These are phyloP conservation scores for Stygiomarasmius scandens DNA, from an alignment of 1,284 basidiomycete genomes.

Conservation along the genomic window DNA sequence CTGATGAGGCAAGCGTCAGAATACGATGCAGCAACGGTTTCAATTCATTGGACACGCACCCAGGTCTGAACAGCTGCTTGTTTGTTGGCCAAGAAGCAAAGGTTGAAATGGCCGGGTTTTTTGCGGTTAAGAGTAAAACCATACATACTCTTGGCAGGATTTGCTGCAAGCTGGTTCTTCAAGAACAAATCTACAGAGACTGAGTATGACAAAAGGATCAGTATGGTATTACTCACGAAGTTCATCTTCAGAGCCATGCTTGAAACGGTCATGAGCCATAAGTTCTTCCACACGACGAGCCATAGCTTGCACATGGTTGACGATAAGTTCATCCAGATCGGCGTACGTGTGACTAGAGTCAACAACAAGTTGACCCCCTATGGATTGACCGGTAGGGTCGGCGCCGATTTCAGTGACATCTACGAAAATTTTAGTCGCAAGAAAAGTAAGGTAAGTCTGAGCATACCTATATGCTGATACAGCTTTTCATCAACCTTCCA, in stretches of 20 bases:
- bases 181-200: conserved; percentile 75
- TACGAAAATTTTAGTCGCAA: conserved; percentile 32
- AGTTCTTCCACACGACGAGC: conserved; percentile 93
- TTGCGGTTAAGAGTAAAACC: conserved; percentile 93
- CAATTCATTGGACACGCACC: conserved; percentile 50
- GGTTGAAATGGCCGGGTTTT: conserved; percentile 89
- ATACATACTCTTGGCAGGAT: conserved; percentile 94
- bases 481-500: conserved; percentile 99
- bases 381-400: conserved; percentile 66
- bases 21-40: conserved; percentile 10
- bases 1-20: conserved; percentile 42
- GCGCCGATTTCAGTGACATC: conserved; percentile 91
- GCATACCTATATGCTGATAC: conserved; percentile 92
- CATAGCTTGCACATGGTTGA: conserved; percentile 96
- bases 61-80: conserved; percentile 89
- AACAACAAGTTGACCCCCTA: conserved; percentile 79
- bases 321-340: conserved; percentile 97
- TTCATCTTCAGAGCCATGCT: conserved; percentile 84
- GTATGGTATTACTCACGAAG: conserved; percentile 67
- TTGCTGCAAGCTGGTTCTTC: conserved; percentile 89
- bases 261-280: conserved; percentile 96
- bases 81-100: conserved; percentile 94
- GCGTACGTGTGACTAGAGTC: conserved; percentile 85
- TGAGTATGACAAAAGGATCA: neutral
- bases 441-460: neutral